Conservation (phyloP, 306 rosid genomes). For the Betula pendula region DNA sequence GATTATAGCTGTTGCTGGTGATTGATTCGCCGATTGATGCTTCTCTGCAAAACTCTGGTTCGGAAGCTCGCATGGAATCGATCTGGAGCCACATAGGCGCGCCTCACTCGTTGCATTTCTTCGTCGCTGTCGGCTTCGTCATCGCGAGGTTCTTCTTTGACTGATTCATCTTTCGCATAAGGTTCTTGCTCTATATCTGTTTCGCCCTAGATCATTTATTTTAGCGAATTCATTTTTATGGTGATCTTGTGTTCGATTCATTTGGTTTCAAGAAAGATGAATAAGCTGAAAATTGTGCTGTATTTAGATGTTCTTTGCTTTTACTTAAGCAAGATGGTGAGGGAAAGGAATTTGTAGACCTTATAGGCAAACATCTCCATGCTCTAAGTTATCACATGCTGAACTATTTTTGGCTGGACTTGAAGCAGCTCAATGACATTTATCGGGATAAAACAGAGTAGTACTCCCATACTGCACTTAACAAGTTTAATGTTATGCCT, state of each 20-base stretch:
- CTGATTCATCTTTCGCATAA: conserved; percentile 73
- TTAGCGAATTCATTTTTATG: too few species aligned
- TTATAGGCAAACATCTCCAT: too few species aligned
- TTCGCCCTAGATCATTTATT: too few species aligned
- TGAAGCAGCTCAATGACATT: too few species aligned
- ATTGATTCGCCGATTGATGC: conserved; percentile 30
- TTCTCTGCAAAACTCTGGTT: conserved; percentile 32
- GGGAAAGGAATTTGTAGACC: too few species aligned
- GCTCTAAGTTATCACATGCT: too few species aligned
- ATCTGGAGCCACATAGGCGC: conserved; percentile 40
- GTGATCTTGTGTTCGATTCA: neutral
- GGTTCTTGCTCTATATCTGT: conserved; percentile 25
- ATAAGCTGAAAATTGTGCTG: neutral
- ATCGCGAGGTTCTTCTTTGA: conserved; percentile 65
- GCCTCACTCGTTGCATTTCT: conserved; percentile 56
- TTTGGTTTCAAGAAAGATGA: neutral
- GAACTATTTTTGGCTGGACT: too few species aligned
- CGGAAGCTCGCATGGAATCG: conserved; percentile 50
- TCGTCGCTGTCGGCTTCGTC: conserved; percentile 48
- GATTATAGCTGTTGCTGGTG: conserved; percentile 1
- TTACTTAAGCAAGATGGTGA: too few species aligned
- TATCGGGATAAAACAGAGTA: too few species aligned
- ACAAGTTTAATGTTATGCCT: too few species aligned
- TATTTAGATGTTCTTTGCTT: neutral
- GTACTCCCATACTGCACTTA: too few species aligned